These are phyloP conservation scores for Hamigera avellanea DNA, from an alignment of 495 filamentous ascomycete genomes.

Conservation along the genomic window DNA sequence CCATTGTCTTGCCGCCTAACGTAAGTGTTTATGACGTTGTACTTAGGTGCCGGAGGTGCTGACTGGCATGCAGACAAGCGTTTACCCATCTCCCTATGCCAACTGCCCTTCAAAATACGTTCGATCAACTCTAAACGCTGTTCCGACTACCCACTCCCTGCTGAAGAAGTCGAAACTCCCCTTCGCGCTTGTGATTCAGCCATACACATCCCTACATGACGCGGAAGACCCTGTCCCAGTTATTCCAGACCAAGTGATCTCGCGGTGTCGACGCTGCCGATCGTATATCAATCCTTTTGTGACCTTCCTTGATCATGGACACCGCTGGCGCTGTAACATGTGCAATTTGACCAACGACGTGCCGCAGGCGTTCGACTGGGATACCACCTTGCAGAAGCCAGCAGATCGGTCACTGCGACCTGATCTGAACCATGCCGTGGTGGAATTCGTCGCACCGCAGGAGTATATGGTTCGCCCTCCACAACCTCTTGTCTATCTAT, in stretches of 20 bases:
- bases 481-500: conserved; percentile 94
- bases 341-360: conserved; percentile 98
- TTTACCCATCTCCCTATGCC: conserved; percentile 81
- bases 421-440: conserved; percentile 87
- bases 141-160: conserved; percentile 80
- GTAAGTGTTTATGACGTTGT: conserved; percentile 40
- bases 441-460: conserved; percentile 94
- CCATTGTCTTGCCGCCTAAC: conserved; percentile 82
- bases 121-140: conserved; percentile 85
- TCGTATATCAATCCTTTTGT: conserved; percentile 98
- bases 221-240: conserved; percentile 82
- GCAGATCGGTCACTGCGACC: conserved; percentile 81
- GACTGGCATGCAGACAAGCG: conserved; percentile 54
- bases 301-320: conserved; percentile 90
- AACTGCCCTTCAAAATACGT: conserved; percentile 94
- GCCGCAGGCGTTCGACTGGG: conserved; percentile 97
- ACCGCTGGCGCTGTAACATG: conserved; percentile 99
- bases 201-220: conserved; percentile 87
- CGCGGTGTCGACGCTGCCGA: conserved; percentile 84
- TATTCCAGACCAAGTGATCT: conserved; percentile 93
- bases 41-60: conserved; percentile 9
- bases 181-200: conserved; percentile 92
- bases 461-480: conserved; percentile 99
- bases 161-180: conserved; percentile 95
- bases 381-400: conserved; percentile 76